phyloP scores from a whole-genome alignment of 306 rosid species.

The Urtica urens region DNA sequence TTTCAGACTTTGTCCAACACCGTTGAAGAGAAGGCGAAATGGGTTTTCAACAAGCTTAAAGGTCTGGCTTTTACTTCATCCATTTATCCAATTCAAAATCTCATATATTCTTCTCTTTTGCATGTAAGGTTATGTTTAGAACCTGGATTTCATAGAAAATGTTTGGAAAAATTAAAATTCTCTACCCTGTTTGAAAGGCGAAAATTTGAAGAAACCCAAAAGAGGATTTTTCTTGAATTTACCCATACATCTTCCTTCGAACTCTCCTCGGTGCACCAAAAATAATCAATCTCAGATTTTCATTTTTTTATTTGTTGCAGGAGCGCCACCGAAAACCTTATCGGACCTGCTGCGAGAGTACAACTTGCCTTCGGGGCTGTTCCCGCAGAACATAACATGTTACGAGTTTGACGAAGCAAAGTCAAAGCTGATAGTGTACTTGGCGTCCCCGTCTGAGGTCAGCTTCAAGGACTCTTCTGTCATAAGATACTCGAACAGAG shows the following conservation, averaged over 20 bases:
- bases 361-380: constrained; percentile 79
- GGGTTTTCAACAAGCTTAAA: constrained; percentile 94
- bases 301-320: constrained; percentile 23
- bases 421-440: constrained; percentile 63
- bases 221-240: no score
- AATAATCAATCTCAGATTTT: no score
- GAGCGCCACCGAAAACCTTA: constrained; percentile 63
- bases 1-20: constrained; percentile 79
- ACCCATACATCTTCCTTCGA: no score
- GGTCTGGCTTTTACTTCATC: constrained; percentile 22
- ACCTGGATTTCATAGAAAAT: no score
- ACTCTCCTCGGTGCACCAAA: background rate
- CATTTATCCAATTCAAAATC: background rate
- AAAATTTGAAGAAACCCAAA: no score
- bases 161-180: no score
- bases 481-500: constrained; percentile 57
- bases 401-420: constrained; percentile 72
- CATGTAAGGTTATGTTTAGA: no score
- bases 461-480: constrained; percentile 86
- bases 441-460: constrained; percentile 76
- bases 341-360: constrained; percentile 85
- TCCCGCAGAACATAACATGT: constrained; percentile 72
- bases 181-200: no score
- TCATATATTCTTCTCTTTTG: background rate
- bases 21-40: constrained; percentile 94